Conservation (phyloP, 768 basidiomycete species). For the Mycena epipterygia region DNA sequence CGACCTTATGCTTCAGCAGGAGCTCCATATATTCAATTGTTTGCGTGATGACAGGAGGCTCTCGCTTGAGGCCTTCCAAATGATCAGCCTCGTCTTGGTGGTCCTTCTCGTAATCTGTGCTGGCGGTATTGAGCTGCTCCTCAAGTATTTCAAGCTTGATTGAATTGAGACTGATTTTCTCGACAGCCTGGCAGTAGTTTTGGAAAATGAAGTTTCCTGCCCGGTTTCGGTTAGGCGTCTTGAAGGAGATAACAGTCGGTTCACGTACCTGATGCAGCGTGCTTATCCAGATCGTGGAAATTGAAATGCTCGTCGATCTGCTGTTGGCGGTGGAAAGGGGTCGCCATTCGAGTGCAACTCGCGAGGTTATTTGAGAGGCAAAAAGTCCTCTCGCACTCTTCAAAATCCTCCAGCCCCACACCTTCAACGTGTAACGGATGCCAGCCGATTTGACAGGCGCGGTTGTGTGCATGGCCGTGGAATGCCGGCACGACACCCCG, state of each 20-base stretch:
- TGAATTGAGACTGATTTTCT: slow-evolving; percentile 1
- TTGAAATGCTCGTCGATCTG: no score
- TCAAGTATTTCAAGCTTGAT: not conserved
- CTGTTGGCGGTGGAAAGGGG: slow-evolving; percentile 44
- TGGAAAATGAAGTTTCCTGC: no score
- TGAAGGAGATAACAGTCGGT: not conserved
- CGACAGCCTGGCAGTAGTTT: slow-evolving; percentile 15
- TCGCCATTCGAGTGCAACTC: slow-evolving; percentile 28
- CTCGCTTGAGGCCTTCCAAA: not conserved
- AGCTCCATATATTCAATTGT: slow-evolving; percentile 16
- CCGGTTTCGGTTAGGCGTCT: not conserved
- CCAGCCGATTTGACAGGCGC: not conserved
- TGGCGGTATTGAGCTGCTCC: not conserved
- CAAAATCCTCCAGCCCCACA: no score
- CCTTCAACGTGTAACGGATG: slow-evolving; percentile 38
- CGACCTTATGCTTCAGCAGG: not conserved
- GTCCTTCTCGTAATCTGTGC: slow-evolving; percentile 15
- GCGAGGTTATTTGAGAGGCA: slow-evolving; percentile 44
- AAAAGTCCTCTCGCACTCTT: slow-evolving; percentile 45
- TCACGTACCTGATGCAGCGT: not conserved
- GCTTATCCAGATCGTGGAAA: no score
- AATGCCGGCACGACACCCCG: not conserved
- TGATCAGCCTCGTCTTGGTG: not conserved
- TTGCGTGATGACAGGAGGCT: not conserved
- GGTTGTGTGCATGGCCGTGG: not conserved